These are phyloP conservation scores for Cymodocea nodosa DNA, from an alignment of 116 monocot genomes.

Conservation along the genomic window DNA sequence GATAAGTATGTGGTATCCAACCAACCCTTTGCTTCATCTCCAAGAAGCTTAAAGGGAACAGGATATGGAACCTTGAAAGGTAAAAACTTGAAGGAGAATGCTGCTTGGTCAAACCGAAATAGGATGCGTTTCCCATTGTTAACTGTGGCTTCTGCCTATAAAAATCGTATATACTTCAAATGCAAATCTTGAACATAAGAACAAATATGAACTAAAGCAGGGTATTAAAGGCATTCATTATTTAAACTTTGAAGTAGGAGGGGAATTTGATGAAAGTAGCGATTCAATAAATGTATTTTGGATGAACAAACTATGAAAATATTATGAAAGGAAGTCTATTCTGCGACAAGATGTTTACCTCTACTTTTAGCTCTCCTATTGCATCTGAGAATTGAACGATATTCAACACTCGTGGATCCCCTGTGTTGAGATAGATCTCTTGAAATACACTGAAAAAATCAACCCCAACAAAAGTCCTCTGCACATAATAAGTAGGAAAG, in stretches of 20 bases:
- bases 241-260: too few relatives aligned
- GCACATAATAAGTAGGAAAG: constrained; percentile 5
- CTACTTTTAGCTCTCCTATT: constrained; percentile 90
- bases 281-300: too few relatives aligned
- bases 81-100: constrained; percentile 85
- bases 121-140: constrained; percentile 79
- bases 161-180: neutral
- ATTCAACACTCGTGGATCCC: constrained; percentile 85
- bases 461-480: constrained; percentile 98
- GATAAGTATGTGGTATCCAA: constrained; percentile 96
- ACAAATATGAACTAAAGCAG: too few relatives aligned
- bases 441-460: constrained; percentile 90
- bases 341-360: constrained; percentile 33
- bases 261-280: too few relatives aligned
- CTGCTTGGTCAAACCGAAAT: constrained; percentile 87
- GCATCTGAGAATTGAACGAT: constrained; percentile 86
- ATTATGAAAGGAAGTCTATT: too few relatives aligned
- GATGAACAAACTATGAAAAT: too few relatives aligned
- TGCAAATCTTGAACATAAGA: too few relatives aligned
- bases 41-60: constrained; percentile 89
- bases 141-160: constrained; percentile 74
- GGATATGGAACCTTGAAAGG: constrained; percentile 99
- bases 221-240: too few relatives aligned
- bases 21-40: constrained; percentile 99
- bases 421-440: constrained; percentile 70